Conservation (phyloP, 108 stramenopile species). For the Cyclotella atomus region DNA sequence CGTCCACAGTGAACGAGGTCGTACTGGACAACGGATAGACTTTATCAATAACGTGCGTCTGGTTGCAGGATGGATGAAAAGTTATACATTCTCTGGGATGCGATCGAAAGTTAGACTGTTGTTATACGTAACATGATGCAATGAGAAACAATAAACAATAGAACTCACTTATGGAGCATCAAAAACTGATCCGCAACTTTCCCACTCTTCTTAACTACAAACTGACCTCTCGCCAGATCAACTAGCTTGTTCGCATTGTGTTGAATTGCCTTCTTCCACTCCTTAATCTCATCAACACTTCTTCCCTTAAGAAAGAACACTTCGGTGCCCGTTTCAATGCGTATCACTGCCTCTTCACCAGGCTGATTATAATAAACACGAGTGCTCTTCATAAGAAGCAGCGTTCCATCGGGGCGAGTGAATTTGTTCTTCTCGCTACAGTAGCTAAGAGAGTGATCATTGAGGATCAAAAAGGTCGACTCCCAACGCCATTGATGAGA, state of each 20-base stretch:
- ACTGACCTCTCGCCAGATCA: conserved; percentile 28
- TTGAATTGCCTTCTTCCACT: conserved; percentile 43
- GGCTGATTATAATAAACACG: conserved; percentile 27
- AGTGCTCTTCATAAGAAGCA: conserved; percentile 32
- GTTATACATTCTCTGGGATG: conserved; percentile 43
- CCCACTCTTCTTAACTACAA: conserved; percentile 27
- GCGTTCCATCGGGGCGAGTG: conserved; percentile 22
- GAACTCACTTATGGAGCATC: conserved; percentile 36
- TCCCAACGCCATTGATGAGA: conserved; percentile 18
- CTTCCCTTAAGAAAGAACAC: conserved; percentile 27
- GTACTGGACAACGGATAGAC: conserved; percentile 17
- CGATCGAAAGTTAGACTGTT: neutral
- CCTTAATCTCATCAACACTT: conserved; percentile 22
- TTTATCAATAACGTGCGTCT: conserved; percentile 22
- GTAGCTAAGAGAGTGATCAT: conserved; percentile 34
- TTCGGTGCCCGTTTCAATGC: conserved; percentile 37
- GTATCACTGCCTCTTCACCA: conserved; percentile 39
- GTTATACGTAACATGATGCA: neutral
- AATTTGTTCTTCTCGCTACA: conserved; percentile 32
- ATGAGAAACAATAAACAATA: neutral
- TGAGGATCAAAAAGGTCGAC: conserved; percentile 38
- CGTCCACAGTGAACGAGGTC: conserved; percentile 24
- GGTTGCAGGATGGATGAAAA: conserved; percentile 29
- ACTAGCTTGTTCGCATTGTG: conserved; percentile 10
- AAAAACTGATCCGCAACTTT: conserved; percentile 31